A percentile compares a stretch with the other conserved stretches of the same genome.
Conservation (phyloP, 345 rosid species). For the Excoecaria agallocha region DNA sequence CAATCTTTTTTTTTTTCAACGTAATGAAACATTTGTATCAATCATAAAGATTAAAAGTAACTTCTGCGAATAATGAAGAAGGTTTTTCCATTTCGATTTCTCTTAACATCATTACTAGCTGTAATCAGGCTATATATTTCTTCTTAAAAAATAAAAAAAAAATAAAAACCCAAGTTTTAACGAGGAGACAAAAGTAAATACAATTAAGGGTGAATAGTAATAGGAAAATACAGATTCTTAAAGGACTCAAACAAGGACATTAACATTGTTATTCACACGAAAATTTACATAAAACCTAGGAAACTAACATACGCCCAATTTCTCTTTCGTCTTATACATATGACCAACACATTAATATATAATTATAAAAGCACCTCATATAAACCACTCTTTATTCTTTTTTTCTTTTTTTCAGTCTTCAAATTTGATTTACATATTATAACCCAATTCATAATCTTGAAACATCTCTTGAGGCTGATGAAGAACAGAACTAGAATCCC, state of each 20-base stretch:
- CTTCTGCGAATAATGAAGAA: too few relatives aligned
- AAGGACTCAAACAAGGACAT: conserved; percentile 6
- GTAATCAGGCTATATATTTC: too few relatives aligned
- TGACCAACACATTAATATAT: conserved; percentile 15
- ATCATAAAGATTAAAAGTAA: too few relatives aligned
- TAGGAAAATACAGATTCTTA: not conserved
- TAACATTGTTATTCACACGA: conserved; percentile 57
- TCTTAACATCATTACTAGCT: too few relatives aligned
- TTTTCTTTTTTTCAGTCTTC: too few relatives aligned
- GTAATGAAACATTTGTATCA: too few relatives aligned
- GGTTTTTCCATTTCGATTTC: too few relatives aligned
- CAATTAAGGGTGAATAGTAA: not conserved
- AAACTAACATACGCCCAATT: not conserved
- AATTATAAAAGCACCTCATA: conserved; percentile 1
- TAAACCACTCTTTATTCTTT: conserved; percentile 8
- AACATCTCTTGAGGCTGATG: conserved; percentile 53
- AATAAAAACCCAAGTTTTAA: too few relatives aligned
- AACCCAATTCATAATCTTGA: conserved; percentile 58
- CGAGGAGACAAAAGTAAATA: not conserved
- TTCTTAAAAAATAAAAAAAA: too few relatives aligned
- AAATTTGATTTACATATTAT: conserved; percentile 36
- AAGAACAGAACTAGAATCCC: conserved; percentile 56
- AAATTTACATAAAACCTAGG: conserved; percentile 40
- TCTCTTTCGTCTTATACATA: conserved; percentile 19
- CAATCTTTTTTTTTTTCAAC: too few relatives aligned